Percentiles rank a stretch among this genome's conserved stretches.
These are phyloP conservation scores for Lomentospora prolificans DNA, from an alignment of 2,329 filamentous ascomycete genomes.

Conservation along the genomic window DNA sequence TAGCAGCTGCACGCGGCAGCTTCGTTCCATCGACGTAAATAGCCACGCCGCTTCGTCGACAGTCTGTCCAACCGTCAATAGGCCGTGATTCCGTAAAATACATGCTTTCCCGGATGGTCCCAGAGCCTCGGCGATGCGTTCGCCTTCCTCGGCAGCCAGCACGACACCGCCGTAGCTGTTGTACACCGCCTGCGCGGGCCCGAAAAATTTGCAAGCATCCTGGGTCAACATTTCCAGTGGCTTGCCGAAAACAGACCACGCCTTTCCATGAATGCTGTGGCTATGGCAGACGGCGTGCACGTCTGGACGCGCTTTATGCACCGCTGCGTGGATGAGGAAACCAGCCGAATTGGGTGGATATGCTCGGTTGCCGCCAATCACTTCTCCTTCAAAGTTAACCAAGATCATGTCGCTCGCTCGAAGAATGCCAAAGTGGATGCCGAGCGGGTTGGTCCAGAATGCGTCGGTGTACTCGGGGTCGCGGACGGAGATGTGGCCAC, in stretches of 20 bases:
- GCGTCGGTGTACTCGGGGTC: constrained; percentile 23
- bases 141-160: constrained; percentile 52
- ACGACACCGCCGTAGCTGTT: constrained; percentile 38
- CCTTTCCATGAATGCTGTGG: constrained; percentile 53
- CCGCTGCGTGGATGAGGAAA: constrained; percentile 57
- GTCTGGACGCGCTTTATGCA: constrained; percentile 53
- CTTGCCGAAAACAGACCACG: constrained; percentile 53
- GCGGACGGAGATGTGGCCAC: constrained; percentile 35
- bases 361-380: constrained; percentile 49
- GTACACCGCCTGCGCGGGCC: constrained; percentile 49
- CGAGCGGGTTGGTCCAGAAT: constrained; percentile 46
- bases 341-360: constrained; percentile 54
- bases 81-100: constrained; percentile 60
- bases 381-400: constrained; percentile 47
- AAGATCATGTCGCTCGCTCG: constrained; percentile 59
- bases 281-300: constrained; percentile 58
- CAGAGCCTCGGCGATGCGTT: constrained; percentile 49
- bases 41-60: constrained; percentile 64
- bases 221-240: constrained; percentile 60
- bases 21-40: constrained; percentile 57
- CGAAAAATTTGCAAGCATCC: constrained; percentile 54
- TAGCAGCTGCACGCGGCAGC: constrained; percentile 56
- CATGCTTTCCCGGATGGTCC: constrained; percentile 46
- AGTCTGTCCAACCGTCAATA: constrained; percentile 57
- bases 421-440: constrained; percentile 54